Evolutionary conservation across 139 green algal species (phyloP), one percentile per base, ranked within the genome.

Genomic region (Desmodesmus armatus): DNA sequence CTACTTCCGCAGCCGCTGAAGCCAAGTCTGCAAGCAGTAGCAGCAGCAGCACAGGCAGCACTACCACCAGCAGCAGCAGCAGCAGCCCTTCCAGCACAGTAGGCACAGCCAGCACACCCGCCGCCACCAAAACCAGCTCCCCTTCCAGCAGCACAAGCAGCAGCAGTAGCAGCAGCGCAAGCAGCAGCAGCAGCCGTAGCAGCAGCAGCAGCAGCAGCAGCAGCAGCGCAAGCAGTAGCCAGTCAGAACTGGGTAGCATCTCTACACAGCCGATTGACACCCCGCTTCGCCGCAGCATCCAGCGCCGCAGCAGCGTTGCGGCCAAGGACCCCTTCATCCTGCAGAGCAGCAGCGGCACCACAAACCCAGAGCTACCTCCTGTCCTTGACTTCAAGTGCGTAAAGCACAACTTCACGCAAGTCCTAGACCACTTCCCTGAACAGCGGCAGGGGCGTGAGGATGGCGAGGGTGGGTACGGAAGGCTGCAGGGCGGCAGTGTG

Each of bases 351-450:
- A 78, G 40, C 33, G n/a, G 70, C 41, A 27, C 3, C 40, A 60
- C 23, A 37, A 29, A 27, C 35, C 1, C 49, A 33, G 6, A 25
- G 25, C 31, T 62, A 9, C 75, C 75, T 35, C 75, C 75, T 55
- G 75, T 69, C 3, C 25, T 82, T 19, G 51, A 82, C 75, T 82
- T 71, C 31, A 41, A 69, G 21, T 82, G 75, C 5, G 4, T 55
- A 3, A 71, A 82, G 37, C 6, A 33, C 75, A 71, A 31, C 6
- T 82, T 53, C 75, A 82, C 13, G 9, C 75, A 82, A 51, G 40
- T 2, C 11, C 75, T 82, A 15, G 75, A 82, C 25, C 75, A 82
- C 35, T 82, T 55, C 35, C 70, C 40, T 71, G n/a, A 21, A 19
- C 2, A n/a, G 35, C 21, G 53, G 70, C 29, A 70, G 4, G 0